Evolutionary conservation across 108 stramenopile genomes (phyloP).

Genomic region (Thalassiosira profunda): DNA sequence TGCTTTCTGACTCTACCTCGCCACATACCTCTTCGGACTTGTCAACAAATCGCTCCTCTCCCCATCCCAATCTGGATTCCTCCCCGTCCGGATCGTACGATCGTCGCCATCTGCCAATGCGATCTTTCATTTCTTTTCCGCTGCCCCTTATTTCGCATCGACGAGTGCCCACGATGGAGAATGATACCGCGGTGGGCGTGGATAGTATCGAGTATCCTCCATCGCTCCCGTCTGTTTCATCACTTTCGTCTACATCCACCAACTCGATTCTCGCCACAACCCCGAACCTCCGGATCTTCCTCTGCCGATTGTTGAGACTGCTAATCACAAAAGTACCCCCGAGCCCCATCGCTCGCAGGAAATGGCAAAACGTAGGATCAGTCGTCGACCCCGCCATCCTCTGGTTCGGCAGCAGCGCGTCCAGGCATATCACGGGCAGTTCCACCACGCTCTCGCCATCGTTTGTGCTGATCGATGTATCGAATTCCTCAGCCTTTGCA

Average conservation of each 20-base stretch:
- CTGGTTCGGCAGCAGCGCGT: conserved; percentile 64
- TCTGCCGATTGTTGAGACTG: conserved; percentile 44
- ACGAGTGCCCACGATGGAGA: conserved; percentile 48
- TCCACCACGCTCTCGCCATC: conserved; percentile 13
- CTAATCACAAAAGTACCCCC: conserved; percentile 70
- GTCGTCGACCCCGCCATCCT: conserved; percentile 55
- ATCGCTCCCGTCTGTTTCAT: conserved; percentile 4
- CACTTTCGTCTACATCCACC: conserved; percentile 42
- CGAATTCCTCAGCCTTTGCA: conserved; percentile 16
- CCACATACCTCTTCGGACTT: not conserved
- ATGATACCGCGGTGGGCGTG: conserved; percentile 65
- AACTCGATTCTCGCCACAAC: conserved; percentile 51
- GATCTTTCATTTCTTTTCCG: conserved; percentile 30
- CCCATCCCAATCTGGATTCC: conserved; percentile 64
- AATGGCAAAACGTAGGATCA: conserved; percentile 61
- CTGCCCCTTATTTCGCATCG: conserved; percentile 26
- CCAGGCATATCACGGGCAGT: conserved; percentile 59
- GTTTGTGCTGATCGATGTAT: not conserved
- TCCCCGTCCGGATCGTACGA: conserved; percentile 74
- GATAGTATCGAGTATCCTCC: not conserved
- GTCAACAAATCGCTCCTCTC: conserved; percentile 65
- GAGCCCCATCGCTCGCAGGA: conserved; percentile 50
- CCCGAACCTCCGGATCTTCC: conserved; percentile 57
- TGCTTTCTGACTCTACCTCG: not conserved
- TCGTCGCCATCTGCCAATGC: conserved; percentile 73